A percentile compares a stretch with the other conserved stretches of the same genome.
Conservation (phyloP, 345 rosid genomes). For the Psidium friedrichsthalianum region DNA sequence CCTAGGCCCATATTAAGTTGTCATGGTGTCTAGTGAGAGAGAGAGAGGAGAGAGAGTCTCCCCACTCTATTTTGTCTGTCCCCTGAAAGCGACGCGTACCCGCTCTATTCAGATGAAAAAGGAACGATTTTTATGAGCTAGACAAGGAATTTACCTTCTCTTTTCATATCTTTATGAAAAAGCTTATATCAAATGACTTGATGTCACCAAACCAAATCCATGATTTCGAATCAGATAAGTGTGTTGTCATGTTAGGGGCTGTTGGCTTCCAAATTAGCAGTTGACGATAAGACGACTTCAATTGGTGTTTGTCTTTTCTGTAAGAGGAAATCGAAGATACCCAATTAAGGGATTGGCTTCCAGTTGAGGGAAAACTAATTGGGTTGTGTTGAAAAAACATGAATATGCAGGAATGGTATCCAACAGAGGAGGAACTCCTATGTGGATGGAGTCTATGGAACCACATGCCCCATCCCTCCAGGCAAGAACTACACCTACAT, state of each 20-base stretch:
- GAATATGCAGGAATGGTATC: constrained; percentile 47
- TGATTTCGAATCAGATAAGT: neutral
- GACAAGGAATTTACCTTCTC: neutral
- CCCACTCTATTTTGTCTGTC: neutral
- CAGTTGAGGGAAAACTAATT: neutral
- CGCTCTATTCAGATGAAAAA: neutral
- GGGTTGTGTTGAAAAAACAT: neutral
- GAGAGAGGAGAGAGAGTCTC: neutral
- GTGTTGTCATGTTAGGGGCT: neutral
- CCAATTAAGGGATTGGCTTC: neutral
- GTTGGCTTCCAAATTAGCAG: neutral
- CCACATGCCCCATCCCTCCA: constrained; percentile 89
- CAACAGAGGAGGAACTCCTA: constrained; percentile 83
- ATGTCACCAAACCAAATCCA: neutral
- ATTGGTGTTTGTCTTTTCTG: neutral
- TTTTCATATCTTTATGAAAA: neutral
- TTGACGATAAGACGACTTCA: neutral
- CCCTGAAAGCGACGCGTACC: neutral
- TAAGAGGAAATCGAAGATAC: neutral
- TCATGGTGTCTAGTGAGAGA: neutral
- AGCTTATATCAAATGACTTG: neutral
- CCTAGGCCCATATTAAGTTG: neutral
- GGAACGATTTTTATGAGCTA: neutral
- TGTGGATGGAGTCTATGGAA: constrained; percentile 73
- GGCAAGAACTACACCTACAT: constrained; percentile 77